Conservation (phyloP, 768 basidiomycete genomes). For the Boletus pseudo-olivaceus region DNA sequence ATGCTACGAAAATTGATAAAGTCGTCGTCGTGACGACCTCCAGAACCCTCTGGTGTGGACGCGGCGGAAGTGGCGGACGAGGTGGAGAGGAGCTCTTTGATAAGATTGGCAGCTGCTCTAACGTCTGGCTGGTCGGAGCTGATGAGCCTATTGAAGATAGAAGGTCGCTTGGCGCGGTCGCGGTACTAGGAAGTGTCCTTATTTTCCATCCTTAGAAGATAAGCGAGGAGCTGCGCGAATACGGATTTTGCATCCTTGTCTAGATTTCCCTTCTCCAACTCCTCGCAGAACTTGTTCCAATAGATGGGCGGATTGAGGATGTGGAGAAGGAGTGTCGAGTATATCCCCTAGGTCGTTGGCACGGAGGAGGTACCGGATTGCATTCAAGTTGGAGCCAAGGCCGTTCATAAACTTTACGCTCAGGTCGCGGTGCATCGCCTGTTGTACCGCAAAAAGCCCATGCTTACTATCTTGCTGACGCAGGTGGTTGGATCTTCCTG, state of each 20-base stretch:
- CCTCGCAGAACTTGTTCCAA: constrained; percentile 39
- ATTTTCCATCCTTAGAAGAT: constrained; percentile 42
- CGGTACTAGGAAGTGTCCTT: constrained; percentile 37
- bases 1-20: constrained; percentile 57
- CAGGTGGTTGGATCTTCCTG: constrained; percentile 39
- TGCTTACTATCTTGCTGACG: constrained; percentile 33
- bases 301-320: constrained; percentile 53
- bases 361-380: constrained; percentile 40
- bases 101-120: constrained; percentile 34
- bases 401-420: constrained; percentile 42
- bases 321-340: constrained; percentile 36
- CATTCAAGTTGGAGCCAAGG: constrained; percentile 27
- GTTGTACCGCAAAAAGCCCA: constrained; percentile 40
- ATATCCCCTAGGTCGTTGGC: constrained; percentile 37
- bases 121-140: constrained; percentile 24
- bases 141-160: constrained; percentile 26
- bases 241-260: constrained; percentile 32
- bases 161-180: constrained; percentile 32
- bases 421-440: constrained; percentile 40
- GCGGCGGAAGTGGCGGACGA: constrained; percentile 17
- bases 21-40: constrained; percentile 72
- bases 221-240: constrained; percentile 49
- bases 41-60: constrained; percentile 37
- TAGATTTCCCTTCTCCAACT: constrained; percentile 35
- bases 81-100: constrained; percentile 38